These are phyloP conservation scores for Phlyctochytrium arcticum DNA, from an alignment of 192 early-diverging fungal genomes.

Conservation along the genomic window DNA sequence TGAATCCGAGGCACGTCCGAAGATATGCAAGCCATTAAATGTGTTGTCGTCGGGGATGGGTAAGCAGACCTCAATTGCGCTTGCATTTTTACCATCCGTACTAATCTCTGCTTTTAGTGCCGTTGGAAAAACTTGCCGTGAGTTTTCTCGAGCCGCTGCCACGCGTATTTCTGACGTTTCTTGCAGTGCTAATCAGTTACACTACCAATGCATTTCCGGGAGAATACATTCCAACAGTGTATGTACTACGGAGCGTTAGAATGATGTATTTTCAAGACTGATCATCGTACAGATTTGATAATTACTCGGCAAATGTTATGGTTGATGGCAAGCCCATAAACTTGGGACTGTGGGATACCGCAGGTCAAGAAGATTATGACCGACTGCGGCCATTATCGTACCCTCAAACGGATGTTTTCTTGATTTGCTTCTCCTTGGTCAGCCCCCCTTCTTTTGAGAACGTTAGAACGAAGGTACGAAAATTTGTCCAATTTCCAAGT, in stretches of 20 bases:
- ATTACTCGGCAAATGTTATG: constrained; percentile 99
- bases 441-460: constrained; percentile 96
- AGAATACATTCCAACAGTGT: constrained; percentile 99
- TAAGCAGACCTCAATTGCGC: constrained; percentile 33
- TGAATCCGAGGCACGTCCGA: too few species aligned
- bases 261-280: not conserved
- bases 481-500: not conserved
- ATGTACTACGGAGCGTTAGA: constrained; percentile 30
- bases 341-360: constrained; percentile 97
- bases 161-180: not conserved
- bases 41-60: constrained; percentile 88
- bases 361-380: constrained; percentile 99
- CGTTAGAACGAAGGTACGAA: constrained; percentile 83
- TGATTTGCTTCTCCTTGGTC: constrained; percentile 97
- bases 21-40: constrained; percentile 84
- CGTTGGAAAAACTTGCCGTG: constrained; percentile 90
- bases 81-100: constrained; percentile 3
- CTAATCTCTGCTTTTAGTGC: constrained; percentile 60
- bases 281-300: constrained; percentile 97
- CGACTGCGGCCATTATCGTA: constrained; percentile 95
- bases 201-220: constrained; percentile 99
- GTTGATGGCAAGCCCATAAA: constrained; percentile 98
- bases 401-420: constrained; percentile 97
- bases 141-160: not conserved
- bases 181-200: constrained; percentile 84